Evolutionary conservation across 805 yeast genomes (phyloP).

Genomic region (Sugiyamaella boreocaroliniensis): DNA sequence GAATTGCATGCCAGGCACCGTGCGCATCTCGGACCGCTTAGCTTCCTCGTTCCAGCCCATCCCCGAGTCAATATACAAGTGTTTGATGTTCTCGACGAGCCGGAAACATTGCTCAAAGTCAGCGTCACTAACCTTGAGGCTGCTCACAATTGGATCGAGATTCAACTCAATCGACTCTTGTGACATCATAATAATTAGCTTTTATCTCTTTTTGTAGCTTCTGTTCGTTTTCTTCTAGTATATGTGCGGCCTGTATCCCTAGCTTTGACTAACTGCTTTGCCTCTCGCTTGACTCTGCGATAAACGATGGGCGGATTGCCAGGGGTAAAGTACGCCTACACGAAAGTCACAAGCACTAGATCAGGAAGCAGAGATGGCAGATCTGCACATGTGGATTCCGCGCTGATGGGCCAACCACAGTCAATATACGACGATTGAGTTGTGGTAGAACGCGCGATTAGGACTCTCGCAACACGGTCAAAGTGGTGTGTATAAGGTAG

Average conservation of each 20-base stretch:
- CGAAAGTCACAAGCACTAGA: neutral
- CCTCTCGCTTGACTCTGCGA: neutral
- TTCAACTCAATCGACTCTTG: neutral
- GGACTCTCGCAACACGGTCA: too few species aligned
- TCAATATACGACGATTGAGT: neutral
- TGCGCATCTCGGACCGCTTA: slow-evolving; percentile 24
- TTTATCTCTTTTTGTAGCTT: too few species aligned
- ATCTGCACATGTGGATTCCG: neutral
- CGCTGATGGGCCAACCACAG: neutral
- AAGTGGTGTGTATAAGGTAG: too few species aligned
- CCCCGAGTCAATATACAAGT: slow-evolving; percentile 21
- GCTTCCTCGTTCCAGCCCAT: slow-evolving; percentile 22
- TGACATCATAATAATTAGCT: too few species aligned
- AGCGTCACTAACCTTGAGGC: neutral
- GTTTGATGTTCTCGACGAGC: slow-evolving; percentile 19
- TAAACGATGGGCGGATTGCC: slow-evolving; percentile 3
- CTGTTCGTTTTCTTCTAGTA: too few species aligned
- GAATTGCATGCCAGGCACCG: slow-evolving; percentile 15
- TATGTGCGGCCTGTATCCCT: too few species aligned
- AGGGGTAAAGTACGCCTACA: slow-evolving; percentile 1
- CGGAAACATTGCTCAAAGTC: slow-evolving; percentile 17
- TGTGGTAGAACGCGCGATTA: too few species aligned
- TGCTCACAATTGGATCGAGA: neutral
- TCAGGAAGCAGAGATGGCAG: neutral
- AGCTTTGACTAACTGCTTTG: too few species aligned